Base-by-base conservation (phyloP, 1,139 yeast species). In the Kurtzmaniella quercitrusa region DNA sequence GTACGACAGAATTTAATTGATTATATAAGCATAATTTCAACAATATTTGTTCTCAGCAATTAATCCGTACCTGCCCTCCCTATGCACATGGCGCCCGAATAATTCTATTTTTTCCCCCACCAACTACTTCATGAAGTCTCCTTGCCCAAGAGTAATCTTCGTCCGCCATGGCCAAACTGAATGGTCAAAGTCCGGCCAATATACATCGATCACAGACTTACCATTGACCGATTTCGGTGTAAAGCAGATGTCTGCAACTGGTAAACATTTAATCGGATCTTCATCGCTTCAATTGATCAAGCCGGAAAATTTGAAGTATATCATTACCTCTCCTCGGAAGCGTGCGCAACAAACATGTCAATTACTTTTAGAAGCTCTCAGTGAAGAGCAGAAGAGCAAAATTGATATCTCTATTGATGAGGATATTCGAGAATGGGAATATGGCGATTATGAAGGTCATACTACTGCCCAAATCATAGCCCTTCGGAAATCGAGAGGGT, bases 131-230 rank as follows among this genome's bases (percentile, higher is more conserved):
- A 44, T 54, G 16, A 60, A 57, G 44, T 52, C 60, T 25, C 70
- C 71, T 39, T 75, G 88, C 18, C 95, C 95, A 16, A 75, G 95
- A 65, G 81, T 88, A 37, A 79, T 88, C 31, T 81, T 88, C 54
- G 80, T 87, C 42, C 91, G 96, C 55, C 91, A 84, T 56, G 89
- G 95, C 33, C 96, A 91, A 67, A 91, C 98, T 2, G 95, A 82
- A 63, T 91, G 98, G 98, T 90, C 97, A 33, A 81, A 85, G 57
- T 77, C 90, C 3, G 98, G 98, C 27, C 96, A 88, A 62, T 84
- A 88, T 65, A 91, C 98, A 6, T 88, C 96, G 2, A 55, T 73
- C 42, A 91, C 98, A 1, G 97, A 91, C 54, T 62, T 91, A 33
- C 80, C 82, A 10, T 74, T 91, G 59, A 89, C 96, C 0, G 75